These are phyloP conservation scores for Botrytis hyacinthi DNA, from an alignment of 2,329 filamentous ascomycete species.

Conservation along the genomic window DNA sequence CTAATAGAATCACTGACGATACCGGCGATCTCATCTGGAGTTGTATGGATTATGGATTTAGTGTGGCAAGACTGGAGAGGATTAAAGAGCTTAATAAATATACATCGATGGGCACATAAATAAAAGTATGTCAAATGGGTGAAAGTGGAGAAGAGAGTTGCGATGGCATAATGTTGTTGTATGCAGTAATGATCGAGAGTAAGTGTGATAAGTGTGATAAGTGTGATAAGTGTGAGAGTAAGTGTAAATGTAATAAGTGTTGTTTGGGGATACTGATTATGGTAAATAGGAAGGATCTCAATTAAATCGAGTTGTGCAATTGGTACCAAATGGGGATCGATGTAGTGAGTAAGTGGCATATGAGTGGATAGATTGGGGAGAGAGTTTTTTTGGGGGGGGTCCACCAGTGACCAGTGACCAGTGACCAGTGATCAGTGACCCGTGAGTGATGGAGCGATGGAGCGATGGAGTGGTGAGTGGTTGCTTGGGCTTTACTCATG, in stretches of 20 bases:
- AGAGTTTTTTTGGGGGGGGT: background rate
- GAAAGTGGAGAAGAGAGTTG: background rate
- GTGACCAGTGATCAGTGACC: background rate
- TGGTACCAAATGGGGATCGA: background rate
- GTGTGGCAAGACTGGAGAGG: background rate
- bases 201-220: too few species aligned
- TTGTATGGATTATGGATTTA: slow-evolving; percentile 12
- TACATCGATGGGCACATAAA: slow-evolving; percentile 7
- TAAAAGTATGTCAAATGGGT: background rate
- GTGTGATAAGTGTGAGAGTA: too few species aligned
- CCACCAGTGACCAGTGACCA: too few species aligned
- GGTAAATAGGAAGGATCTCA: slow-evolving; percentile 18
- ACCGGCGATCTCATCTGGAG: slow-evolving; percentile 38
- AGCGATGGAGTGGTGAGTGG: background rate
- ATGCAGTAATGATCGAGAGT: background rate
- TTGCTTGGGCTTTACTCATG: background rate
- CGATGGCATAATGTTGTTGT: slow-evolving; percentile 17
- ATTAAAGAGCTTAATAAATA: slow-evolving; percentile 11
- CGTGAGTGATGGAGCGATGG: background rate
- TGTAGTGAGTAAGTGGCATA: background rate
- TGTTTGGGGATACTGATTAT: slow-evolving; percentile 1
- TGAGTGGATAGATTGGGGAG: slow-evolving; percentile 8
- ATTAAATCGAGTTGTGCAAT: slow-evolving; percentile 19
- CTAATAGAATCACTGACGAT: slow-evolving; percentile 32
- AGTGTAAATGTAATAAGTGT: background rate